Base-by-base conservation (phyloP, 164 flowering plant genomes). In the Dillenia turbinata region DNA sequence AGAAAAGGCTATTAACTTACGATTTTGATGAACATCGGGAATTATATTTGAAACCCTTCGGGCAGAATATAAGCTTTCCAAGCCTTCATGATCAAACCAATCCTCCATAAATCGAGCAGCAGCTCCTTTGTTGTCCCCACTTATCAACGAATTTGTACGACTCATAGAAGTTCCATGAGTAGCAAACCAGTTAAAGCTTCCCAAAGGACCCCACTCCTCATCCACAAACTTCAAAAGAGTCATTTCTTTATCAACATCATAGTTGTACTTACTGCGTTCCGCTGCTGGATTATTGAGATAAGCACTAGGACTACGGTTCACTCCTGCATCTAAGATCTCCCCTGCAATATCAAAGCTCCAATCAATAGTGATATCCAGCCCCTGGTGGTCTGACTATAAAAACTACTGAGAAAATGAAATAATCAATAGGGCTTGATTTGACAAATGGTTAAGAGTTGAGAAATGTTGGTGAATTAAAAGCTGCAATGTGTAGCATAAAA, bases 91-190 rank as follows among this genome's bases (percentile, higher is more conserved):
- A 70, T 88, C 88, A 83, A 80, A 81, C 99, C 97, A 95, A 69
- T 95, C 99, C 69, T 95, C 99, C 97, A 92, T 92, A 73, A 95
- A 88, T 61, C 99, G 82, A 43, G 99, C 97, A 67, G 97, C 99
- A 43, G 97, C 91, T 49, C 97, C 99, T 79, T 95, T 92, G 75
- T 95, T 95, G 77, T 95, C 99, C 57, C 99, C 99, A 74, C 99
- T 95, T 45, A 95, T 85, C 83, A 95, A 76, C 56, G 86, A 74
- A 61, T 95, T 95, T 69, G 97, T 86, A 50, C 97, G 96, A 72
- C 99, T 88, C 99, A 95, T 95, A 33, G 99, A 95, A 64, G 99
- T 95, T 60, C 99, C 99, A 80, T 95, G 97, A 63, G 99, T 95
- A 55, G 99, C 94, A 82, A 95, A 92, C 99, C 97, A 92, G 77